Evolutionary conservation across 2,329 filamentous ascomycete species (phyloP), one percentile per base, ranked within the genome.

Genomic region (Plectosphaerella plurivora): DNA sequence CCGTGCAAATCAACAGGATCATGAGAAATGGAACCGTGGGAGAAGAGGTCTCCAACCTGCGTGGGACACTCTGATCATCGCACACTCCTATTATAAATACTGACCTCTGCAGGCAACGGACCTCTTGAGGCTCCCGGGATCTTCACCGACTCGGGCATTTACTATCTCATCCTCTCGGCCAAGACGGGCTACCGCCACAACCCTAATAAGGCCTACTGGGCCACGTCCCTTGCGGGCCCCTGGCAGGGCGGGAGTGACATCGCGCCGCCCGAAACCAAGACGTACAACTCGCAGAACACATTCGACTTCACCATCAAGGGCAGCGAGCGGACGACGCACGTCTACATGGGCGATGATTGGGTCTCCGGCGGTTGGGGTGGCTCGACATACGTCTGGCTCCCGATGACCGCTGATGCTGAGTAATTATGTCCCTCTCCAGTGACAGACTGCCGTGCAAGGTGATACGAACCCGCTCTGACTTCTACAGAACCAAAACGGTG

Each of bases 321-420:
- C 2, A 63, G 62, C 9, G 45, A 64, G 51, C 53, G 59, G 47
- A 69, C 66, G 4, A 69, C 68, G 0, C 63, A 68, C 47, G 59
- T 71, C 42, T 71, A 66, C 52, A 68, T 71, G 66, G 68, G 68
- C 28, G 68, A 71, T 52, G 60, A 63, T 4, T 69, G 67, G 68
- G 68, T 69, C 51, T 63, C 61, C 2, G 67, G 61, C 28, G 68
- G 68, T 37, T 63, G 64, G 3, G 61, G 62, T 1, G 58, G 52
- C 50, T 68, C 65, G 2, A 72, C 69, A 54, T 71, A 72, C 45
- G 64, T 72, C 15, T 73, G 70, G 70, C 48, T 70, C 10, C 70
- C 70, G 1, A 65, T 72, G 61, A 61, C 50, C 2, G 67, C 70
- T 41, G 62, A 70, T 49, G 51, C 63, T 11, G 60, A 54, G 65